Evolutionary conservation across 164 flowering plant genomes (phyloP), one percentile per base, ranked within the genome.

Genomic region (Piper longum): DNA sequence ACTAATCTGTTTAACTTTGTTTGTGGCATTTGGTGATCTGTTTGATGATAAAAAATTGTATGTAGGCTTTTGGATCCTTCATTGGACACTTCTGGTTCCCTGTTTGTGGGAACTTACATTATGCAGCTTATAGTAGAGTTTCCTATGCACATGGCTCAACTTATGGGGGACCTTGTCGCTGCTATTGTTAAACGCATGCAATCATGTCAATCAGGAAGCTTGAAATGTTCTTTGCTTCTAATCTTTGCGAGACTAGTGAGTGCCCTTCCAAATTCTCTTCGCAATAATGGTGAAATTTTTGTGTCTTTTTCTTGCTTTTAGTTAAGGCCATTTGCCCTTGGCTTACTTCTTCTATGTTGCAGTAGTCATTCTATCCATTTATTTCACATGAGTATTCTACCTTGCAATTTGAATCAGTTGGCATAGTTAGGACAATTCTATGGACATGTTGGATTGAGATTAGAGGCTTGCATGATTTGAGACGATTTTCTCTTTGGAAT

Each of bases 151-250:
- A 88, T 95, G 95, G 80, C 84, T 3, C 84, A 68, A 43, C 93
- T 88, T 67, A 76, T 87, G 44, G 77, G 70, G 59, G 85, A 85
- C 70, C 86, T 95, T 60, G 84, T 83, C 67, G 79, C 82, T 73
- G 97, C 95, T 71, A 83, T 95, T 63, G 80, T 91, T 68, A 83
- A 86, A 73, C 91, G 97, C 61, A 82, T 91, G 97, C 89, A 80
- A 64, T 85, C 96, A 71, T 83, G 85, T 72, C 76, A 87, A 75
- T 80, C 82, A 59, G 63, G 82, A n/a, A 92, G 88, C 54, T 69
- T 95, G 74, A 84, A 73, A 74, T 84, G 82, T 79, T 90, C 99
- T 16, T 74, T 95, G 79, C 68, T 95, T 9, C 78, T 95, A 57
- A 81, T 91, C 66, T 81, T 91, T 79, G 99, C 99, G 39, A 81